Percentiles rank a stretch among this genome's conserved stretches.
Conservation (phyloP, 2,329 filamentous ascomycete genomes). For the Fusarium solani-melongenae region DNA sequence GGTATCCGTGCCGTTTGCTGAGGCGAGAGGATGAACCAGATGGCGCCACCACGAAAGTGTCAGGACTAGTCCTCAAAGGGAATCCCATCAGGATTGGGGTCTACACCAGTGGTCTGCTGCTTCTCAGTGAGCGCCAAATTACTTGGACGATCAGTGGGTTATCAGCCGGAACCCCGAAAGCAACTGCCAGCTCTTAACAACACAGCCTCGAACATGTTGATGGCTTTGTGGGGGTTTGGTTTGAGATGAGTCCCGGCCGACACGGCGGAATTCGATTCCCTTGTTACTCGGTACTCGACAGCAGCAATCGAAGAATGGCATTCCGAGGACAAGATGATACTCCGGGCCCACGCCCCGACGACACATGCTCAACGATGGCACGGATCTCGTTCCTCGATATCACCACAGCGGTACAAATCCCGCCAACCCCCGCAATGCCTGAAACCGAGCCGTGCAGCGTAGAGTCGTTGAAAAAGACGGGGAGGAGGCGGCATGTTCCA, state of each 20-base stretch:
- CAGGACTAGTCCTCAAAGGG: slow-evolving; percentile 15
- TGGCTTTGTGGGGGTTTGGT: neutral
- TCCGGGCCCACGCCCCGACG: slow-evolving; percentile 1
- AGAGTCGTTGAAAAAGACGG: slow-evolving; percentile 7
- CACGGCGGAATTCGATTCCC: neutral
- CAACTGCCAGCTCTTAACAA: neutral
- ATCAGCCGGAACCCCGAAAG: neutral
- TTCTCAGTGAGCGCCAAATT: slow-evolving; percentile 1
- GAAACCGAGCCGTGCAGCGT: slow-evolving; percentile 29
- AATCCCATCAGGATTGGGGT: slow-evolving; percentile 3
- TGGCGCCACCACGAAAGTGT: slow-evolving; percentile 31
- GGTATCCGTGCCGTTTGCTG: slow-evolving; percentile 16
- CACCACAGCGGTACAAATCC: slow-evolving; percentile 16
- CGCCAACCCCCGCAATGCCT: slow-evolving; percentile 26
- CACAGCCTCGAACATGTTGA: neutral
- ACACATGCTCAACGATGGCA: slow-evolving; percentile 17
- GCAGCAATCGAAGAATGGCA: neutral
- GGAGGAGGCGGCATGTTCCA: neutral
- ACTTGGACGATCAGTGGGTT: slow-evolving; percentile 1
- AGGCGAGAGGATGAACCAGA: slow-evolving; percentile 22
- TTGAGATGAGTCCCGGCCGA: neutral
- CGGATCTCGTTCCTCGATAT: slow-evolving; percentile 20
- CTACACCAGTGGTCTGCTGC: neutral
- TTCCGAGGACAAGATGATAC: slow-evolving; percentile 4
- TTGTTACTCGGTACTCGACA: neutral